Conservation (phyloP, 768 basidiomycete genomes). For the Lentinula sp. region DNA sequence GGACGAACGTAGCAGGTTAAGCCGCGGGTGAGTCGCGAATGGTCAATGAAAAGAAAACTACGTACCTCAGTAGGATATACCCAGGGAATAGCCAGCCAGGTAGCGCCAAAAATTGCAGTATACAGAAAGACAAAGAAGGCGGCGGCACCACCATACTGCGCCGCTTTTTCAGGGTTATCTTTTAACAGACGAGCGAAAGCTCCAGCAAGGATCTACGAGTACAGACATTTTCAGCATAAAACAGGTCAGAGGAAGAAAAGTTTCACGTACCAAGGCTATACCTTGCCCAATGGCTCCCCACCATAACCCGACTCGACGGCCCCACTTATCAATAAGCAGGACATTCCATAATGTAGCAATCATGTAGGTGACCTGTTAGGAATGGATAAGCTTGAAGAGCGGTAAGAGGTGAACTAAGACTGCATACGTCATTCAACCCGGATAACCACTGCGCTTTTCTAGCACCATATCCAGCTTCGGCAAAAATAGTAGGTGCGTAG, state of each 20-base stretch:
- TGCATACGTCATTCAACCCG: conserved; percentile 34
- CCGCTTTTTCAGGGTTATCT: conserved; percentile 32
- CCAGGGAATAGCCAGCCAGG: conserved; percentile 41
- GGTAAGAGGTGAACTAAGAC: neutral
- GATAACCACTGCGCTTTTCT: conserved; percentile 39
- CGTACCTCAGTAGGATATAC: conserved; percentile 24
- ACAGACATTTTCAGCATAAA: neutral
- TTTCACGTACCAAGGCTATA: conserved; percentile 16
- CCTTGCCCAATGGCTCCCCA: conserved; percentile 41
- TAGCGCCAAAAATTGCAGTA: conserved; percentile 37
- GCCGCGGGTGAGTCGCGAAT: too few relatives aligned
- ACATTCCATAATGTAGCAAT: conserved; percentile 33
- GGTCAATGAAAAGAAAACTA: neutral
- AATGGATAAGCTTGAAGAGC: neutral
- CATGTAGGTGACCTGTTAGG: conserved; percentile 34
- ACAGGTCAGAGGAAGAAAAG: neutral
- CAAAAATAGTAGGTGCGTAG: conserved; percentile 39
- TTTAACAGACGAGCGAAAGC: conserved; percentile 34
- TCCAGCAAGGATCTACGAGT: conserved; percentile 30
- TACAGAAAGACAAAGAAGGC: conserved; percentile 39
- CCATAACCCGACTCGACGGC: conserved; percentile 36
- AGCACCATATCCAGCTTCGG: conserved; percentile 34
- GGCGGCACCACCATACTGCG: conserved; percentile 34
- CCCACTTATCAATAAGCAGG: conserved; percentile 36
- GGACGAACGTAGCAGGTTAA: conserved; percentile 5